Evolutionary conservation across 495 filamentous ascomycete genomes (phyloP).

Genomic region (Penicillium subrubescens): DNA sequence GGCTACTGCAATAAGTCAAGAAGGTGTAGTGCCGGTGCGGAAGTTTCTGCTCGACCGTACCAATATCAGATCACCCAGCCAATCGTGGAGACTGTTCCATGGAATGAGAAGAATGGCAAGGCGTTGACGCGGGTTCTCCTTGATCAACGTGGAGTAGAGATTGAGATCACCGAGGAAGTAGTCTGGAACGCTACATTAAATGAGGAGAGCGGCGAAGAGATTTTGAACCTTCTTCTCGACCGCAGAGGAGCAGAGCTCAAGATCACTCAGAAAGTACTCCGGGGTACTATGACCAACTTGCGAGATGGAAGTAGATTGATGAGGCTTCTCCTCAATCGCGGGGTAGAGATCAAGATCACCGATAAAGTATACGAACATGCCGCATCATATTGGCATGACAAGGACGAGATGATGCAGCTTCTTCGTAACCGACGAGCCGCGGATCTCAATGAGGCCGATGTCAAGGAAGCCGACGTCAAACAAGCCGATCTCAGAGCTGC

Average conservation of each 20-base stretch:
- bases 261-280: background rate
- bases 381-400: background rate
- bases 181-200: background rate
- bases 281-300: background rate
- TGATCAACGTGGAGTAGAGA: background rate
- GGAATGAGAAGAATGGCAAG: background rate
- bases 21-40: background rate
- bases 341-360: background rate
- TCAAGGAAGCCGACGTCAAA: no score
- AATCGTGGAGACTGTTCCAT: background rate
- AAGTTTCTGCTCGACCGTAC: background rate
- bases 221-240: background rate
- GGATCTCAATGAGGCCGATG: no score
- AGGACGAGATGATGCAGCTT: background rate
- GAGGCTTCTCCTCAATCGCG: background rate
- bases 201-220: background rate
- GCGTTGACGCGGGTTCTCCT: background rate
- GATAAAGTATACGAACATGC: background rate
- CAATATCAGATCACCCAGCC: background rate
- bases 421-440: background rate
- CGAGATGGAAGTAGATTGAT: background rate
- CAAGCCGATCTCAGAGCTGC: background rate
- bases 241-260: background rate
- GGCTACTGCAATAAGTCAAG: background rate
- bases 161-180: background rate